Base-by-base conservation (phyloP, 1,284 basidiomycete genomes). In the Pisolithus thermaeus region DNA sequence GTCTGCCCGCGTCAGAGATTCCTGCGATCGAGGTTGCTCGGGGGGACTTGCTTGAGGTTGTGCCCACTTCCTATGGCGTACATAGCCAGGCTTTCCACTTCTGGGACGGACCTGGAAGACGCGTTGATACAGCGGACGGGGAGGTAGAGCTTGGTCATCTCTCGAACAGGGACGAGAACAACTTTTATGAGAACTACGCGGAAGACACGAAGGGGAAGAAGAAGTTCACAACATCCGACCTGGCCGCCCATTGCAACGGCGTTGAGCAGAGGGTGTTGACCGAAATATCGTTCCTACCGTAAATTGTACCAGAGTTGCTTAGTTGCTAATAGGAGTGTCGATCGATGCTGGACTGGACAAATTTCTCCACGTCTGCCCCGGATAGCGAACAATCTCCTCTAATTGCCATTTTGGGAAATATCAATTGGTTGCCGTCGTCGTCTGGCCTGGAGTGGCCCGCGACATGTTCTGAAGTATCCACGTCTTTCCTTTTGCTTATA, bases 11-110 rank as follows among this genome's bases (percentile, higher is more conserved):
- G 0, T 87, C 87, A 35, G 95, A 99, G 68, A 97, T 99, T 39
- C 97, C 96, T 0, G 92, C 91, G 1, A 95, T 99, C 52, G 94
- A 97, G 67, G 88, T 99, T 58, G 92, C 92, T 20, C 80, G 92
- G 18, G 92, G 92, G 0, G 92, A 96, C 65, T 72, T 96, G 11
- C 76, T 94, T 39, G 92, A 96, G 67, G 90, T 96, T 46, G 85
- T 91, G 0, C 92, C 92, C 0, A 89, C 92, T 1, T 89, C 84
- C 4, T 96, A 96, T 62, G 92, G 92, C 12, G 92, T 95, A 50
- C 84, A 90, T 57, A 87, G 84, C 53, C 83, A 90, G 58, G 89
- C 90, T 4, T 92, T 89, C 70, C 92, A 95, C 67, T 96, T 96
- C 72, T 96, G 92, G 92, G 87, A 90, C 58, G 88, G 88, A 0